A percentile compares a stretch with the other conserved stretches of the same genome.
Evolutionary conservation across 2,329 filamentous ascomycete species (phyloP).

Genomic region (Lasiodiplodia sp.): DNA sequence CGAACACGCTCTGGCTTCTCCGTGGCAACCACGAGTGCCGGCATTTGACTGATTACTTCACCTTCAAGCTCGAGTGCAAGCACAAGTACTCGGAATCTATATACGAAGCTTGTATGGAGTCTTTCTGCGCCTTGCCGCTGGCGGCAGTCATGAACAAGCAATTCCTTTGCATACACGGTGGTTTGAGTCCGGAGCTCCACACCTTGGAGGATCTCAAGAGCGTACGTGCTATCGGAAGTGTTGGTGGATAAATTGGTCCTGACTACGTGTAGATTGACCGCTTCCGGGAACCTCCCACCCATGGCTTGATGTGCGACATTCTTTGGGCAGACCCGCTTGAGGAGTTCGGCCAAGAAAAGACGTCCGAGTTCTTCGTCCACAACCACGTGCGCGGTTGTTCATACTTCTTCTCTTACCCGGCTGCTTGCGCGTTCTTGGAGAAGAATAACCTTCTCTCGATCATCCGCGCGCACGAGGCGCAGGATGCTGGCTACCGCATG

Average conservation of each 20-base stretch:
- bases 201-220: slow-evolving; percentile 92
- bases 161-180: slow-evolving; percentile 97
- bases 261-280: slow-evolving; percentile 77
- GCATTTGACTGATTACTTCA: slow-evolving; percentile 99
- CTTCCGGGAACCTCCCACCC: slow-evolving; percentile 95
- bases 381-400: slow-evolving; percentile 98
- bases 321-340: slow-evolving; percentile 98
- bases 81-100: slow-evolving; percentile 98
- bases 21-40: slow-evolving; percentile 98
- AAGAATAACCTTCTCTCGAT: slow-evolving; percentile 98
- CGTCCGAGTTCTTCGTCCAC: slow-evolving; percentile 95
- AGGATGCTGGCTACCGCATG: slow-evolving; percentile 99
- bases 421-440: slow-evolving; percentile 95
- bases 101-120: slow-evolving; percentile 98
- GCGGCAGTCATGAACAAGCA: slow-evolving; percentile 99
- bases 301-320: slow-evolving; percentile 98
- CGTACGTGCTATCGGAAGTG: slow-evolving; percentile 59
- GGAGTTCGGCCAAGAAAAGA: slow-evolving; percentile 98
- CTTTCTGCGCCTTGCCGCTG: slow-evolving; percentile 91
- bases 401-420: slow-evolving; percentile 99
- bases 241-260: slow-evolving; percentile 33
- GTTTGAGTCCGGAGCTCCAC: slow-evolving; percentile 92
- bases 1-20: slow-evolving; percentile 94
- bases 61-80: slow-evolving; percentile 99
- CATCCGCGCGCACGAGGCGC: slow-evolving; percentile 96